Conservation (phyloP, 345 rosid species). For the Rhizophora apiculata region DNA sequence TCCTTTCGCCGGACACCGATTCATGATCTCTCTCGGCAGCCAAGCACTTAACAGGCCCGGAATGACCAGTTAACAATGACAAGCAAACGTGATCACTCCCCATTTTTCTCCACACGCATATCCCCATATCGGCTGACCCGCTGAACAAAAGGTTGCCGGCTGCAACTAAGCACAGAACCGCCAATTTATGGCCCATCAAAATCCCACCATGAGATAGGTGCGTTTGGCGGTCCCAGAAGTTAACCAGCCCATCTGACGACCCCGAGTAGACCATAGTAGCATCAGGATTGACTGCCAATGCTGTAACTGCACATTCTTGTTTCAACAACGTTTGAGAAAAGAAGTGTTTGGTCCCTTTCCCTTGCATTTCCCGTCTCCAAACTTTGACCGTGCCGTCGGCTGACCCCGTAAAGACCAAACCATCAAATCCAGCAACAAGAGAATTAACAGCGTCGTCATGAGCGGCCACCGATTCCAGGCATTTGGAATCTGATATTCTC, state of each 20-base stretch:
- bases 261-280: conserved; percentile 66
- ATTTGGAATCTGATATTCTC: conserved; percentile 64
- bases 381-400: conserved; percentile 85
- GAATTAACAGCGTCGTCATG: conserved; percentile 87
- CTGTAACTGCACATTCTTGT: conserved; percentile 82
- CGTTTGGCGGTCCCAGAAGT: conserved; percentile 65
- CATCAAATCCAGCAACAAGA: conserved; percentile 64
- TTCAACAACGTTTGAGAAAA: conserved; percentile 71
- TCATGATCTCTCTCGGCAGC: conserved; percentile 66
- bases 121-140: conserved; percentile 82
- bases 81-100: conserved; percentile 53
- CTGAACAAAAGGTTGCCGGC: conserved; percentile 74
- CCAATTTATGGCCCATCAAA: conserved; percentile 72
- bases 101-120: conserved; percentile 71
- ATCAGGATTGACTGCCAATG: conserved; percentile 53
- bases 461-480: conserved; percentile 66
- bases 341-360: conserved; percentile 79
- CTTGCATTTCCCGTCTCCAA: conserved; percentile 86
- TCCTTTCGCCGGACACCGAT: conserved; percentile 34
- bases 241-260: conserved; percentile 81
- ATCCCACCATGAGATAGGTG: conserved; percentile 60
- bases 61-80: conserved; percentile 65
- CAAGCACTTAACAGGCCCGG: conserved; percentile 86
- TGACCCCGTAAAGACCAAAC: conserved; percentile 80
- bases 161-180: conserved; percentile 61